Evolutionary conservation across 2,329 filamentous ascomycete species (phyloP), one percentile per base, ranked within the genome.

Genomic region (Cytospora leucostoma): DNA sequence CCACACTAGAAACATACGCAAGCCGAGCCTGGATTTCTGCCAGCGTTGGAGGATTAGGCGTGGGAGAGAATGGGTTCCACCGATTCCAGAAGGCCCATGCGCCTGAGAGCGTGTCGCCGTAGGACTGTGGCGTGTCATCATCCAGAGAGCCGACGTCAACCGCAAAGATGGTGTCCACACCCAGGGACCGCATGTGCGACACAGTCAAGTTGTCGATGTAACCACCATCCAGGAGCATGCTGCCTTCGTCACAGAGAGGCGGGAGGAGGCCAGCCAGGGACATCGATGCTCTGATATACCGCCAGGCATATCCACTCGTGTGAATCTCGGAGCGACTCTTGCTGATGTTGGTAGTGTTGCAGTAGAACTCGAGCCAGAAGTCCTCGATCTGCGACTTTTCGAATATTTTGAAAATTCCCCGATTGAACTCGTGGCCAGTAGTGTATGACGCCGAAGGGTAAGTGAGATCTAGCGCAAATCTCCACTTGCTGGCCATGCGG

Each of bases 401-500:
- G 74, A 99, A 97, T 0, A 94, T 93, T 76, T 99, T 99, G 85
- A 97, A 99, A 68, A 99, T 97, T 49, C 95, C 95, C 7, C 95
- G 91, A 71, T 99, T 99, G 84, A 99, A 99, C 72, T 99, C 95
- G 73, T 99, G 95, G 0, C 95, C 95, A 0, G 95, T 99, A 0
- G 96, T 99, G 77, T 99, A 99, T 1, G 94, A 97, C 8, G 92
- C 92, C 7, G 94, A 95, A 0, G 95, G 95, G 74, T 99, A 99
- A 0, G 95, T 99, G 70, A 99, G 77, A 73, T 99, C 95, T 3
- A 99, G 81, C 1, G 93, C 93, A 74, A 99, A 97, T n/a, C 95
- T 88, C 95, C 95, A 99, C 78, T 98, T 92, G 76, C 94, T 98
- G 52, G 92, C 92, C 96, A 99, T 99, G n/a, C 96, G 90, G 5